Base-by-base conservation (phyloP, 2,329 filamentous ascomycete genomes). In the Thelonectria discophora region DNA sequence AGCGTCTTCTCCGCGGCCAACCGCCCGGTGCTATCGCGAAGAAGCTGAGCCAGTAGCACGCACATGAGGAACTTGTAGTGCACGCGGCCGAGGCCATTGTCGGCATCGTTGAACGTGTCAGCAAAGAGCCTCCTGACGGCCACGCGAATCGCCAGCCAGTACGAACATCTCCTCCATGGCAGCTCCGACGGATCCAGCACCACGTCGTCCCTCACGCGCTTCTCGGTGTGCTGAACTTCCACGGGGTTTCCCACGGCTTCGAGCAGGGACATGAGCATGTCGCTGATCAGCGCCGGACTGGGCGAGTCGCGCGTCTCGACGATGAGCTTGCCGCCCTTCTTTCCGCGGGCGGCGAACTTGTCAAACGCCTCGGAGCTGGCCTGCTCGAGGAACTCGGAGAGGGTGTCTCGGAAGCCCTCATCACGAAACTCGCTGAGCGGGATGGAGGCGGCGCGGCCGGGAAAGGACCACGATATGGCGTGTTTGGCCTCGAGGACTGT, bases 191-290 rank as follows among this genome's bases (percentile, higher is more conserved):
- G 70, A 1, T 75, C 69, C 71, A 85, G 82, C 12, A 79, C 80
- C 0, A 90, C 82, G n/a, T 90, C 87, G 51, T 91, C 89, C 0
- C 86, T 80, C 0, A 90, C 81, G 2, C 83, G 78, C 69, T 92
- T 92, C 0, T 77, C 76, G 1, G 90, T 69, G 0, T 77, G 21
- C 0, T 74, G 65, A 0, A 81, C 74, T 1, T 73, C 55, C 0
- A 77, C 60, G 0, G 75, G 65, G 0, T 69, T 57, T 0, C 88
- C 88, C 7, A 84, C 77, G 0, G 80, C 82, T 66, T 87, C 82
- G 0, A 92, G 73, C 0, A 91, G 71, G 0, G 86, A 81, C 75
- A 90, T 84, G 9, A 91, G 77, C 60, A 90, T 78, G 9, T 86
- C 80, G 0, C 81, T 84, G 3, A 92, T 81, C 1, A 91, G 72